Evolutionary conservation across 805 yeast species (phyloP), one percentile per base, ranked within the genome.

Genomic region (Monosporozyma aerobia): DNA sequence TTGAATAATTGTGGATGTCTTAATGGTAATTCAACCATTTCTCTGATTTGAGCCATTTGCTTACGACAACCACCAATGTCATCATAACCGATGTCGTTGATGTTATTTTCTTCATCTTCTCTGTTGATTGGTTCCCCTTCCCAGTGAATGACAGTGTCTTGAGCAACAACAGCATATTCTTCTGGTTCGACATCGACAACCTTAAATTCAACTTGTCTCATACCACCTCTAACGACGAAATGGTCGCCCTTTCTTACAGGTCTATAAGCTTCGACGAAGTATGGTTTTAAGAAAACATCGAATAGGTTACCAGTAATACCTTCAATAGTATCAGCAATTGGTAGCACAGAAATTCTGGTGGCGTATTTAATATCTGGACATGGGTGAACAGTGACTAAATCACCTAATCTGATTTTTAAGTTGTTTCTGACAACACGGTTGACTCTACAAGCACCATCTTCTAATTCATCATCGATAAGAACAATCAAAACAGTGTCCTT

Each of bases 31-130:
- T 94, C 99, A 57, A 94, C 99, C 77, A 94, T 79, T 76, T 94
- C 99, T 76, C 99, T 85, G 68, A 94, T 92, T 75, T 94, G 99
- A 46, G 99, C 99, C 96, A 94, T 90, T 75, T 94, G 99, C 74
- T 92, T 94, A 75, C 96, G 87, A 75, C 97, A 90, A 51, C 99
- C 99, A 72, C 99, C 99, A 69, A 94, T 92, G 64, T 94, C 99
- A 70, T 94, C 99, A 70, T 94, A 94, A 63, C 99, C 99, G 55
- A 94, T 98, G 59, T 94, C 99, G 64, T 87, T 90, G 72, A 94
- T 79, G 71, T 87, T 92, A 72, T 89, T 90, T 75, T 94, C 99
- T 53, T 60, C 63, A 53, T 60, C 63, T 53, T 60, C 63, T 50
- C 63, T 60, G 74, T 87, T 88, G 73, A 94, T 92, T 67, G 99